Evolutionary conservation across 768 basidiomycete species (phyloP), one percentile per base, ranked within the genome.

Genomic region (Termitomyces sp.): DNA sequence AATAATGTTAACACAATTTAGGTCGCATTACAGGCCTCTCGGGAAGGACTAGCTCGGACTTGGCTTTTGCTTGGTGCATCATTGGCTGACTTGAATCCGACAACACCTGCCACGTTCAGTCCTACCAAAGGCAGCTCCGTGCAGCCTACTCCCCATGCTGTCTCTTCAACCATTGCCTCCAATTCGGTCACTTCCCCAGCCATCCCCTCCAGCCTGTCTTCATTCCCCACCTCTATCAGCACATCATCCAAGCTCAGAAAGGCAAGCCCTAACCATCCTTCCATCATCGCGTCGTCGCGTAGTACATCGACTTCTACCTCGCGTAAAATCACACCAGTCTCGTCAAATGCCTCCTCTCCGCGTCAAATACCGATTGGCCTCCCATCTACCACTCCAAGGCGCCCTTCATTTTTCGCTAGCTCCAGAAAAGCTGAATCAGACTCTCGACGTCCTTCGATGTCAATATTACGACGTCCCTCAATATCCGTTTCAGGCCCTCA

Each of bases 61-160:
- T 93, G 91, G 91, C 63, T 83, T 9, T 70, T 93, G 2, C 69
- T 93, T 20, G 79, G 75, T 13, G 82, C 84, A 16, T 76, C 86
- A 3, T 70, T 91, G 20, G 73, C 74, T 0, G 78, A 86, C 54
- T 68, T 83, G 50, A 61, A 79, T 18, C 83, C 82, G 8, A 68
- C 71, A 47, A 28, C 60, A n/a, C 66, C 64, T 61, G 44, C 69
- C 44, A 48, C 70, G 61, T 58, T 74, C 57, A 66, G 59, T 32
- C 59, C 59, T 2, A 20, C 47, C 28, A 55, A 64, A 51, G 12
- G 63, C 56, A 44, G 67, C 9, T 18, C 60, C 49, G 43, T 30
- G n/a, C 53, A 50, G 12, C 56, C 53, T 64, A 59, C 62, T 16
- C 68, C 66, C 28, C 69, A 64, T 66, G 79, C 78, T 0, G 53